Evolutionary conservation across 2,329 filamentous ascomycete genomes (phyloP).

Genomic region (Aspergillus novofumigatus): DNA sequence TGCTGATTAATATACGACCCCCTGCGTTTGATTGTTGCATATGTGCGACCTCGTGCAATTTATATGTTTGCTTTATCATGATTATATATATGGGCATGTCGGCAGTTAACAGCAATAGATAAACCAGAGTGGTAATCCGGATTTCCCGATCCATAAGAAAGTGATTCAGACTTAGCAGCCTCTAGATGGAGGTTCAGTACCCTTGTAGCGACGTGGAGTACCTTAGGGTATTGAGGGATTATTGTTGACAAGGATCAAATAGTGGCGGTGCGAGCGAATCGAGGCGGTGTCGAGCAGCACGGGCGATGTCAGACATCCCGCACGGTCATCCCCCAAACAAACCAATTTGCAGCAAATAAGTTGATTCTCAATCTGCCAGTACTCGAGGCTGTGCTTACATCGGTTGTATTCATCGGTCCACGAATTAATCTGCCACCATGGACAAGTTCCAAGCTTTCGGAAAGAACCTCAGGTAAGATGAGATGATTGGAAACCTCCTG

Average conservation of each 20-base stretch:
- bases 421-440: constrained; percentile 43
- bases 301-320: constrained; percentile 1
- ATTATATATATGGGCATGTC: background rate
- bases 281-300: constrained; percentile 8
- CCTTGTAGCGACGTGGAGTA: background rate
- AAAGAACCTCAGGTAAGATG: constrained; percentile 63
- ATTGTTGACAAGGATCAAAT: background rate
- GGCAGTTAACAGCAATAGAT: background rate
- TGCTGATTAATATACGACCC: background rate
- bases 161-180: too few relatives aligned
- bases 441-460: constrained; percentile 67
- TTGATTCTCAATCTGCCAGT: background rate
- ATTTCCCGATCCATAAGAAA: background rate
- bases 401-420: background rate
- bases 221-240: background rate
- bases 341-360: background rate
- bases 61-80: background rate
- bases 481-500: constrained; percentile 24
- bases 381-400: background rate
- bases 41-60: background rate
- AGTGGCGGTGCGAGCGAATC: constrained; percentile 5
- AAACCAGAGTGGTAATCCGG: background rate
- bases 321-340: background rate
- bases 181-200: background rate
- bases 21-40: background rate